phyloP scores from a whole-genome alignment of 768 basidiomycete genomes.

The Rhizopogon salebrosus region DNA sequence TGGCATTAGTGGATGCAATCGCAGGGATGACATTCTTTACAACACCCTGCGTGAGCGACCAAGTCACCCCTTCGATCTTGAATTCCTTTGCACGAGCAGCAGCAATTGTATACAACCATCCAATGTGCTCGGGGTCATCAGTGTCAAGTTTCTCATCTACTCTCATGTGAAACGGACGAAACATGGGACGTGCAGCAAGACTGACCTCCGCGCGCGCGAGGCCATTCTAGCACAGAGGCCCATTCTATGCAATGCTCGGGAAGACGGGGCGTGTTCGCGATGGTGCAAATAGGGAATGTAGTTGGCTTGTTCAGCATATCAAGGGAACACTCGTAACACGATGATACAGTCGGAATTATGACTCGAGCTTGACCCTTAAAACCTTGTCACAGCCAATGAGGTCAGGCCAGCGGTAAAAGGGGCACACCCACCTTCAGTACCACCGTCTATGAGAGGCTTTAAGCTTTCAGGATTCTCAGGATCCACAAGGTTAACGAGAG shows the following conservation, averaged over 20 bases:
- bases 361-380: conserved; percentile 99
- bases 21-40: conserved; percentile 99
- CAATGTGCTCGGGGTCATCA: conserved; percentile 94
- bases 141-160: conserved; percentile 94
- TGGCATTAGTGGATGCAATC: conserved; percentile 97
- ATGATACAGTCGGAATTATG: conserved; percentile 90
- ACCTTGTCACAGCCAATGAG: conserved; percentile 40
- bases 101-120: conserved; percentile 85
- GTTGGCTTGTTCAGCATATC: conserved; percentile 98
- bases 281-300: conserved; percentile 96
- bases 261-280: conserved; percentile 95
- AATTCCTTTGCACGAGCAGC: conserved; percentile 83
- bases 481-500: conserved; percentile 92
- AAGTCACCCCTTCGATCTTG: conserved; percentile 97
- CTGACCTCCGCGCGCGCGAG: conserved; percentile 82
- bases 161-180: conserved; percentile 3
- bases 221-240: conserved; percentile 99
- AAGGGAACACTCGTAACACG: conserved; percentile 97
- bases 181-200: background rate
- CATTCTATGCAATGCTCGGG: conserved; percentile 99
- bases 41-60: conserved; percentile 95
- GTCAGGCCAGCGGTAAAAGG: background rate
- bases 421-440: conserved; percentile 77
- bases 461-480: conserved; percentile 87
- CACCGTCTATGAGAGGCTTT: conserved; percentile 97